Evolutionary conservation across 306 rosid genomes (phyloP).

Genomic region (Nissolia schottii): DNA sequence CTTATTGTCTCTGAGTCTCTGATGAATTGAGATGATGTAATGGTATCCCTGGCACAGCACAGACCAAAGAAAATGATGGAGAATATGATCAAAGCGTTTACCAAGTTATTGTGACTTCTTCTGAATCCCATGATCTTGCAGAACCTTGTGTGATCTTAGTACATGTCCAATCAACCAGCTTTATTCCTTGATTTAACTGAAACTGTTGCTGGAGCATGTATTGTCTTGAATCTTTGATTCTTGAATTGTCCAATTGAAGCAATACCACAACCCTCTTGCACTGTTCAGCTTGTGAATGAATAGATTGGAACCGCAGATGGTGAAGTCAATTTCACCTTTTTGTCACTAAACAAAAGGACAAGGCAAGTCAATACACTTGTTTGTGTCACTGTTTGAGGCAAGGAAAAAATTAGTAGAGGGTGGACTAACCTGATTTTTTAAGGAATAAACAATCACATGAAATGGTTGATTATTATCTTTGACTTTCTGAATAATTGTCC

Average conservation of each 20-base stretch:
- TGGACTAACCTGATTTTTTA: background rate
- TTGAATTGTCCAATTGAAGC: background rate
- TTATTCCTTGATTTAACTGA: too few species aligned
- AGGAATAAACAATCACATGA: background rate
- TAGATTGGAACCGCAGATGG: background rate
- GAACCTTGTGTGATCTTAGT: background rate
- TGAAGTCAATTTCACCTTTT: background rate
- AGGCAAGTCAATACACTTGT: background rate
- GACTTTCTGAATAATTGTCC: background rate
- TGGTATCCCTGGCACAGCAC: constrained; percentile 14
- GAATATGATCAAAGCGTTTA: background rate
- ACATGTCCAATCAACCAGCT: too few species aligned
- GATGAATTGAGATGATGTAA: constrained; percentile 12
- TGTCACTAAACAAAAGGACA: background rate
- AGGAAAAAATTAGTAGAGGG: background rate
- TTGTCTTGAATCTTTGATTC: background rate
- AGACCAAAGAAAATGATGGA: constrained; percentile 4
- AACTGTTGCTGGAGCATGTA: background rate
- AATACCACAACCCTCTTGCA: background rate
- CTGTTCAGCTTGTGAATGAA: background rate
- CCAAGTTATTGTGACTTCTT: background rate
- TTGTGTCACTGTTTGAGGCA: background rate
- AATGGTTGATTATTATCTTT: background rate
- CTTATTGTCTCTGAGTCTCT: constrained; percentile 20
- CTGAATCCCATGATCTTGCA: constrained; percentile 15